Evolutionary conservation across 2,329 filamentous ascomycete species (phyloP), one percentile per base, ranked within the genome.

Genomic region (Epichloe scottii): DNA sequence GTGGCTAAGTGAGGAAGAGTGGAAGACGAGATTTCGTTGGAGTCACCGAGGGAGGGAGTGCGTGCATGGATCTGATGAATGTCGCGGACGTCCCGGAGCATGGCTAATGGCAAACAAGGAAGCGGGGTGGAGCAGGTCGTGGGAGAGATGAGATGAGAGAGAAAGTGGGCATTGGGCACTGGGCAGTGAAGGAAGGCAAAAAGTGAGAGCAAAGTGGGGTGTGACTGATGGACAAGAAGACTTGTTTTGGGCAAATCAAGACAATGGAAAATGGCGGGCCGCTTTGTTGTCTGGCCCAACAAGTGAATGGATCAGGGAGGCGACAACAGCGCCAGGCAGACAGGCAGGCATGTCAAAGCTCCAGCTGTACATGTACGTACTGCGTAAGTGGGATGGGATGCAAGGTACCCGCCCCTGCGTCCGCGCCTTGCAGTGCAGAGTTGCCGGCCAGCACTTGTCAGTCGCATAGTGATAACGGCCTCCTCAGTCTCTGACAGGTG

Each of bases 321-420:
- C 26, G 11, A 30, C 26, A 11, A 30, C 26, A 1, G 26, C 8
- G 8, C 0, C 26, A 30, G 26, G 1, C 26, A 10, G 26, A 3
- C 26, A 17, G n/a, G 15, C 30, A 44, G 23, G n/a, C 23, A 44
- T 8, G 15, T 17, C 15, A 7, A 19, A 17, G 15, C 38, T n/a
- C 26, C 26, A 26, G 26, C 26, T 26, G 26, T 26, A 26, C 23
- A 7, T 2, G 26, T 26, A 26, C 26, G 26, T 26, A 2, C 7
- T n/a, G n/a, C n/a, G n/a, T n/a, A n/a, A 26, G 17, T n/a, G 15
- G n/a, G 38, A 39, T 19, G 42, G 10, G 38, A 48, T 39, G 50
- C 46, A 51, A 51, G 50, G 50, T 51, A 51, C 50, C 46, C 50
- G 50, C 21, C 21, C 30, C 40, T 51, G 38, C 35, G 21, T 26